Base-by-base conservation (phyloP, 495 filamentous ascomycete species). In the Tuber indicum region DNA sequence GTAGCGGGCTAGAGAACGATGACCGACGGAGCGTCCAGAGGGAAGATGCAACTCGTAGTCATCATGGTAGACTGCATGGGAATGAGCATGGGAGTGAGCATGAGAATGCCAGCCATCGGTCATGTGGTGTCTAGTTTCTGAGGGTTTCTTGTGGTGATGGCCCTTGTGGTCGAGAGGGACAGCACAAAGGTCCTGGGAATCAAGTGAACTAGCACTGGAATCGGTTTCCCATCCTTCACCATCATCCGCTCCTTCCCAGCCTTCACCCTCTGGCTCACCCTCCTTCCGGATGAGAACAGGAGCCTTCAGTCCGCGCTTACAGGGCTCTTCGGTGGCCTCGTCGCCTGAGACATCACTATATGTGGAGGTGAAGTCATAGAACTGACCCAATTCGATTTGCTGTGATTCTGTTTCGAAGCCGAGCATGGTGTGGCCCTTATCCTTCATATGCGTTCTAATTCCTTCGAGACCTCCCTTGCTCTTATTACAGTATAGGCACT, bases 31-130 rank as follows among this genome's bases (percentile, higher is more conserved):
- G 75, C 91, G 89, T 46, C 96, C 96, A 26, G 91, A 92, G 4
- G 95, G 95, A n/a, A 99, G 89, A 83, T 98, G 93, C 26, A 99
- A 88, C 84, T 98, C 96, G 82, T 92, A 93, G 42, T 98, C 96
- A 76, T 93, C 91, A 80, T 95, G 90, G 84, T 93, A 97, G 70
- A 93, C 91, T 8, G 94, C 91, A 73, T 89, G 88, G 8, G 86
- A 86, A 39, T 85, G 84, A 41, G 84, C 79, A 58, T 87, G 87
- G 74, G 86, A 86, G 77, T 84, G 85, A 17, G 90, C 90, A 82
- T 92, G 91, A 5, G 89, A 91, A 81, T 94, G 92, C 83, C 86
- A 93, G 44, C 92, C 92, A 78, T 93, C 92, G 70, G 85, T 87
- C 78, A 89, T 89, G 69, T 87, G 90, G 80, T 94, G 92, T 23